A percentile compares a stretch with the other conserved stretches of the same genome.
Conservation (phyloP, 345 rosid genomes). For the Brassica rapa region DNA sequence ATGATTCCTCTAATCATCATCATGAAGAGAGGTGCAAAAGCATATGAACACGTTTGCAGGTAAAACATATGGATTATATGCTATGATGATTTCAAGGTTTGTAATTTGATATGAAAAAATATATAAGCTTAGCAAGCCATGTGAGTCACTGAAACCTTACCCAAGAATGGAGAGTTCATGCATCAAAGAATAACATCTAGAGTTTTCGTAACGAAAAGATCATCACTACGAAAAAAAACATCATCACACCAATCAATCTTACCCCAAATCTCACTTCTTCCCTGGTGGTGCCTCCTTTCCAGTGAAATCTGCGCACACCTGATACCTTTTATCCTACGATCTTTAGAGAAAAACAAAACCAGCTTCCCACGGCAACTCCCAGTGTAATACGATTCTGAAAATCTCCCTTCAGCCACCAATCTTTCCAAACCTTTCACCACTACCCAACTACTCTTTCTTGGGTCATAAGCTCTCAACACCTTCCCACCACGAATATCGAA, state of each 20-base stretch:
- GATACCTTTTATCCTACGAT: background rate
- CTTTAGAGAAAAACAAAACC: background rate
- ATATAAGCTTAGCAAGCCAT: too few relatives aligned
- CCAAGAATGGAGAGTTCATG: background rate
- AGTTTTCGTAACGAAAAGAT: background rate
- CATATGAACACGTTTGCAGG: background rate
- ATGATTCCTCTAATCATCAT: background rate
- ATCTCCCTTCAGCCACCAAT: background rate
- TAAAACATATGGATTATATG: background rate
- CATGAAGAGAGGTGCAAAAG: background rate
- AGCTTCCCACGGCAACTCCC: background rate
- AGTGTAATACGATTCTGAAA: background rate
- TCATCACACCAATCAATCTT: background rate
- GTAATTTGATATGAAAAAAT: too few relatives aligned
- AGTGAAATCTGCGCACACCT: background rate
- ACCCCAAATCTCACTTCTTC: background rate
- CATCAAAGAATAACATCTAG: background rate
- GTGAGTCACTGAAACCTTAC: background rate
- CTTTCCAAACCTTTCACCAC: too few relatives aligned
- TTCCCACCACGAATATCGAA: background rate
- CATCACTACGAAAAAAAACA: background rate
- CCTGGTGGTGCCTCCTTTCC: background rate
- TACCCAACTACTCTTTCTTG: background rate
- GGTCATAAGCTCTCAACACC: background rate
- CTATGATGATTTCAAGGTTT: background rate